Evolutionary conservation across 257 asterid species (phyloP), one percentile per base, ranked within the genome.

Genomic region (Plantago ovata): DNA sequence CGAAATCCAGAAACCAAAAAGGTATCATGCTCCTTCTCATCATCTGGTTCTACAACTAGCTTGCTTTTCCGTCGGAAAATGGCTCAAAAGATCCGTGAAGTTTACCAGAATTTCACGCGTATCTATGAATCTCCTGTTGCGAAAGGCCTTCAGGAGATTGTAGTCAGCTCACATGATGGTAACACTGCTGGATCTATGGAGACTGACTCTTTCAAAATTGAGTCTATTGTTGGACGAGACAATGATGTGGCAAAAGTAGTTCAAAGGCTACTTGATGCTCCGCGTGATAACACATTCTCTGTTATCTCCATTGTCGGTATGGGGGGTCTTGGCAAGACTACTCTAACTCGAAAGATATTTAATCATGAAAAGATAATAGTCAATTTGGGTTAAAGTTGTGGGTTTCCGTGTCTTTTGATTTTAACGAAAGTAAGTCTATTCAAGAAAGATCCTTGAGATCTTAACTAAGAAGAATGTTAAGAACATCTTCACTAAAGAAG

Each of bases 1-100:
- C 20, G n/a, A n/a, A 52, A 10, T 22, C 15, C 14, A 14, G n/a
- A 13, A 51, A 3, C 1, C 9, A 14, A 2, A n/a, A 22, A 22
- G 36, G 57, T 28, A 32, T 13, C 11, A 6, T 53, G 28, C 52
- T 64, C 20, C 61, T 75, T 11, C 42, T n/a, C n/a, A n/a, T 12
- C 13, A 39, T 0, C 2, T 1, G 15, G 21, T 45, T 2, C 15
- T 45, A 14, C 50, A 13, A 45, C 50, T 20, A 15, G 50, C 50
- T 45, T 45, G 50, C 9, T 15, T 45, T 45, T 45, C 19, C 50
- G 50, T 45, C 3, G 50, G n/a, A 15, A 15, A 15, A 45, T 45
- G 22, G 50, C 50, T n/a, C 9, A 3, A 2, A 45, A 13, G 21
- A 45, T 45, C 21, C 15, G 19, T 45, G 50, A 45, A 14, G 21